Conservation (phyloP, 2,329 filamentous ascomycete species). For the Monosporascus sp. region DNA sequence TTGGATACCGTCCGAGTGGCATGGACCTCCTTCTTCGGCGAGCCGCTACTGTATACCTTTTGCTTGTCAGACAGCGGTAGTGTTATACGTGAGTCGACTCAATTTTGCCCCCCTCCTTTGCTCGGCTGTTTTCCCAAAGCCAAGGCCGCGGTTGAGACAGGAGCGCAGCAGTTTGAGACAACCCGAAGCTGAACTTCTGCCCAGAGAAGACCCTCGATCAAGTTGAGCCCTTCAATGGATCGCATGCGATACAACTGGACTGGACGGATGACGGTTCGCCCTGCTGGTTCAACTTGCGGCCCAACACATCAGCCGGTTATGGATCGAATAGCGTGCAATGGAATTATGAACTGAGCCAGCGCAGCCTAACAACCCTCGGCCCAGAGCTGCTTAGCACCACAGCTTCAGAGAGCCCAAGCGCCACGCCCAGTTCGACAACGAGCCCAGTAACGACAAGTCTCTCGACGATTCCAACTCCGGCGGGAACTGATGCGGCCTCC, state of each 20-base stretch:
- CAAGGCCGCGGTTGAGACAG: too few species aligned
- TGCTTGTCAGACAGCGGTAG: not conserved
- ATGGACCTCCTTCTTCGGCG: constrained; percentile 1
- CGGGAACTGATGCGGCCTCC: not conserved
- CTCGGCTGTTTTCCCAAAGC: not conserved
- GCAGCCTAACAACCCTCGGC: constrained; percentile 2
- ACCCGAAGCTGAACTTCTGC: not conserved
- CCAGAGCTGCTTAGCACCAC: not conserved
- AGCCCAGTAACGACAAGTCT: not conserved
- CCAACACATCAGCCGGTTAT: not conserved
- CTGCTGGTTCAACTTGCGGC: constrained; percentile 8
- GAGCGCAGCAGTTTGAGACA: too few species aligned
- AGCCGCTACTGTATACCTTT: constrained; percentile 3
- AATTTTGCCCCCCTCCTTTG: not conserved
- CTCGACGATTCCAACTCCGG: not conserved
- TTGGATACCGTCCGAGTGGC: constrained; percentile 4
- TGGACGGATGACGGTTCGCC: constrained; percentile 1
- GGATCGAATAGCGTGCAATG: constrained; percentile 3
- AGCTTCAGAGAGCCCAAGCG: not conserved
- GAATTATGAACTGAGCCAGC: not conserved
- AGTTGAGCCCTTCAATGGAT: constrained; percentile 2
- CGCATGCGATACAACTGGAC: constrained; percentile 1
- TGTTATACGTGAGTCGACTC: constrained; percentile 1
- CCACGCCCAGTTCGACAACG: not conserved
- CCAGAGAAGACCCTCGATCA: not conserved